Evolutionary conservation across 2,329 filamentous ascomycete genomes (phyloP), one percentile per base, ranked within the genome.

Genomic region (Chaetomium sp.): DNA sequence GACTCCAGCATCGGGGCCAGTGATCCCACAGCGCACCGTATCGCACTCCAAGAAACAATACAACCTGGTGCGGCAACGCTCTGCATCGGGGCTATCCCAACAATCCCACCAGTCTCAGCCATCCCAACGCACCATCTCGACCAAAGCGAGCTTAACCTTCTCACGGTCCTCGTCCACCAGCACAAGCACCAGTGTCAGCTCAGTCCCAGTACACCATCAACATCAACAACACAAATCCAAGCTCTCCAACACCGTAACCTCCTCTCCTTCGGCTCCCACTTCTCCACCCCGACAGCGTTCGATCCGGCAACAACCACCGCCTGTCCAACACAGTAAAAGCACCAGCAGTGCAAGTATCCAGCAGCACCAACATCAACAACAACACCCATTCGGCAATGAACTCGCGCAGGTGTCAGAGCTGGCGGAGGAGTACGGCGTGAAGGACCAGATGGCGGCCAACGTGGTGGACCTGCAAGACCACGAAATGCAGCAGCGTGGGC

Each of bases 341-440:
- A 71, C 34, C 61, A 67, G 62, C 70, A 65, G 67, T 71, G 72
- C 54, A 75, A 75, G 59, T 52, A 73, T 67, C 65, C 69, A 67
- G 51, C 47, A 40, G 4, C 35, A 38, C 27, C 36, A 34, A 19
- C n/a, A 38, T 8, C 45, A 35, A n/a, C 33, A 37, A 7, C 33
- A 94, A 46, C 83, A 94, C 69, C 92, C 92, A 0, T 97, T 97
- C 66, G 89, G 89, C 52, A 85, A 87, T 50, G 94, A 99, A 72
- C 77, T 97, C 52, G 90, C 89, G 55, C 88, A 97, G 72, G 89
- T 97, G 32, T 90, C 91, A 52, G 94, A 97, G 72, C 81, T 96
- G 12, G 92, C 87, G 0, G 94, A 97, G 72, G 91, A 96, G 71
- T 92, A 90, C 64, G 84, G 84, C 43, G 78, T 84, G 35, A 79